A percentile compares a stretch with the other conserved stretches of the same genome.
Evolutionary conservation across 805 yeast genomes (phyloP).

Genomic region (Schizosaccharomyces octosporus): DNA sequence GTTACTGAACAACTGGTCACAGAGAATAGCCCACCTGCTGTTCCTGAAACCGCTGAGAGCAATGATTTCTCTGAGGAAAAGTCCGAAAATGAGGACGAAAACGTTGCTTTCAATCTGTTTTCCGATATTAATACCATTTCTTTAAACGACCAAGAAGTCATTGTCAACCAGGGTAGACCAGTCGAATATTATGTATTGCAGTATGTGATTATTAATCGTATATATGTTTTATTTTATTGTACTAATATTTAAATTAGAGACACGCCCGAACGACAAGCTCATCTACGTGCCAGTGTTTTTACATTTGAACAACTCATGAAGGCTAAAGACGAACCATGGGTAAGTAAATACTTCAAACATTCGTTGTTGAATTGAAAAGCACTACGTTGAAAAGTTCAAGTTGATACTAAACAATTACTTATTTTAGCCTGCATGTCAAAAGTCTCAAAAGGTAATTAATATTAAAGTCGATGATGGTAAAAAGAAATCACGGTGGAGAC

Average conservation of each 20-base stretch:
- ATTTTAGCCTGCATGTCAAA: not conserved
- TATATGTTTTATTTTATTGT: not conserved
- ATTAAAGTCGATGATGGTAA: not conserved
- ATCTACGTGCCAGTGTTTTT: not conserved
- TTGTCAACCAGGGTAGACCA: not conserved
- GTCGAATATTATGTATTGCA: not conserved
- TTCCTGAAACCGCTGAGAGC: not conserved
- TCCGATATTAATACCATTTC: not conserved
- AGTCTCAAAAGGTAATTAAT: not conserved
- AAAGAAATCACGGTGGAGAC: not conserved
- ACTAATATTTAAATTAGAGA: not conserved
- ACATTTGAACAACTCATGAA: not conserved
- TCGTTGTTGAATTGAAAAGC: not conserved
- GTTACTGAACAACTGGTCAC: not conserved
- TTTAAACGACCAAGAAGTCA: not conserved
- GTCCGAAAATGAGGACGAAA: not conserved
- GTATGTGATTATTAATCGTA: not conserved
- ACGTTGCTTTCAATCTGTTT: not conserved
- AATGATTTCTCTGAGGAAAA: not conserved
- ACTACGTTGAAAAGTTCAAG: not conserved
- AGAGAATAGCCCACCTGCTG: not conserved
- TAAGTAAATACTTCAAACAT: not conserved
- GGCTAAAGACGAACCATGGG: not conserved
- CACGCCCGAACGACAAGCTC: not conserved
- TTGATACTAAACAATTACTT: not conserved